Percentiles rank a stretch among this genome's conserved stretches.
phyloP scores from a whole-genome alignment of 495 filamentous ascomycete species.

The Aspergillus carlsbadensis region DNA sequence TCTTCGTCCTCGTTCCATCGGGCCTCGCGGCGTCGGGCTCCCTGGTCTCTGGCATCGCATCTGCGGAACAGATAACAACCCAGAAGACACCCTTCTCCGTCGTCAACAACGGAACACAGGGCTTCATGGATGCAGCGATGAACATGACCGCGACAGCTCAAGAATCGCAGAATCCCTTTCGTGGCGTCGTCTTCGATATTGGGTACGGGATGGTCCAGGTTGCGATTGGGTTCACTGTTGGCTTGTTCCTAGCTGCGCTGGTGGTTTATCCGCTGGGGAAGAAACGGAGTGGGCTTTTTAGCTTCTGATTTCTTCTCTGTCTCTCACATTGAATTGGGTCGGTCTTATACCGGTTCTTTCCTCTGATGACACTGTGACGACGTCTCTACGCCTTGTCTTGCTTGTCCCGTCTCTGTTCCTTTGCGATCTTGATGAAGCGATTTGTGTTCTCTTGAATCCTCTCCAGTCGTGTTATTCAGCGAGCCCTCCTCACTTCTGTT shows the following conservation, averaged over 20 bases:
- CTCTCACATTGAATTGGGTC: not conserved
- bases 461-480: not conserved
- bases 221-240: slow-evolving; percentile 90
- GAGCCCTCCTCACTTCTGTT: not conserved
- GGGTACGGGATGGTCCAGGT: slow-evolving; percentile 87
- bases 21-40: slow-evolving; percentile 84
- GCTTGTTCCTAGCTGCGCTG: slow-evolving; percentile 80
- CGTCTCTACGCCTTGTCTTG: not conserved
- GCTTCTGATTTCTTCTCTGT: slow-evolving; percentile 56
- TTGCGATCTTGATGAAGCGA: not conserved
- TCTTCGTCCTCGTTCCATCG: slow-evolving; percentile 92
- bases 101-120: slow-evolving; percentile 49
- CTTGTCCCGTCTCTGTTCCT: slow-evolving; percentile 1
- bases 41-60: slow-evolving; percentile 79
- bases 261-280: slow-evolving; percentile 92
- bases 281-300: slow-evolving; percentile 84
- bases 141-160: slow-evolving; percentile 22
- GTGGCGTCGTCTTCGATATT: slow-evolving; percentile 74
- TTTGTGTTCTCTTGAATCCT: not conserved
- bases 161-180: slow-evolving; percentile 22
- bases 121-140: slow-evolving; percentile 45
- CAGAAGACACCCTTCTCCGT: slow-evolving; percentile 46
- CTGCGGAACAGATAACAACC: slow-evolving; percentile 73
- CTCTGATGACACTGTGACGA: not conserved
- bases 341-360: not conserved